Percentiles rank a stretch among this genome's conserved stretches.
Evolutionary conservation across 2,329 filamentous ascomycete genomes (phyloP).

Genomic region (Erysiphe pulchra): DNA sequence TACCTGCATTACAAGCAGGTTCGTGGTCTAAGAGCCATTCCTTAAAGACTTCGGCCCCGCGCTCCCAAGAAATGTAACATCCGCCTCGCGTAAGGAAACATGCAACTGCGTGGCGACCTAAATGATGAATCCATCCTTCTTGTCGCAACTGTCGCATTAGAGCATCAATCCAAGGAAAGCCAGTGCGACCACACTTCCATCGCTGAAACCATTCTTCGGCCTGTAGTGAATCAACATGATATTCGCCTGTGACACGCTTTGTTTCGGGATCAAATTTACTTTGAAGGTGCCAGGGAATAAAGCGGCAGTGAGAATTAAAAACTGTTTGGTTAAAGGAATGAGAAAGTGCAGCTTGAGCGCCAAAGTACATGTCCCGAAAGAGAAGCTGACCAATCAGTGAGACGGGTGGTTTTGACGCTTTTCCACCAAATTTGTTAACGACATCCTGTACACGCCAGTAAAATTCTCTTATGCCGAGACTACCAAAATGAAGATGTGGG

Average conservation of each 20-base stretch:
- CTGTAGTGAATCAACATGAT: conserved; percentile 33
- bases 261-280: conserved; percentile 22
- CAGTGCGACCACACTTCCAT: conserved; percentile 43
- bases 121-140: conserved; percentile 61
- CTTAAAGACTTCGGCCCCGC: conserved; percentile 54
- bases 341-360: conserved; percentile 43
- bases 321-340: conserved; percentile 35
- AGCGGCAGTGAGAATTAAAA: conserved; percentile 40
- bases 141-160: conserved; percentile 47
- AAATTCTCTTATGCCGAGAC: conserved; percentile 42
- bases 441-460: conserved; percentile 46
- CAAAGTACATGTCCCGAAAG: conserved; percentile 69
- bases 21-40: conserved; percentile 55
- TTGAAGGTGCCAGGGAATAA: conserved; percentile 56
- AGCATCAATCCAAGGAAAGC: conserved; percentile 61
- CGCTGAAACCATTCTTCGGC: conserved; percentile 41
- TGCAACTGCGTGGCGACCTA: conserved; percentile 52
- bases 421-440: conserved; percentile 26
- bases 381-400: conserved; percentile 47
- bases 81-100: conserved; percentile 61
- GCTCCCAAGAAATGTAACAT: conserved; percentile 57
- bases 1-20: conserved; percentile 44
- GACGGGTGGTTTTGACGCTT: conserved; percentile 30
- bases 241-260: conserved; percentile 27
- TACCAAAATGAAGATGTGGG: conserved; percentile 50